These are phyloP conservation scores for Spathaspora arborariae DNA, from an alignment of 805 yeast species.

Conservation along the genomic window DNA sequence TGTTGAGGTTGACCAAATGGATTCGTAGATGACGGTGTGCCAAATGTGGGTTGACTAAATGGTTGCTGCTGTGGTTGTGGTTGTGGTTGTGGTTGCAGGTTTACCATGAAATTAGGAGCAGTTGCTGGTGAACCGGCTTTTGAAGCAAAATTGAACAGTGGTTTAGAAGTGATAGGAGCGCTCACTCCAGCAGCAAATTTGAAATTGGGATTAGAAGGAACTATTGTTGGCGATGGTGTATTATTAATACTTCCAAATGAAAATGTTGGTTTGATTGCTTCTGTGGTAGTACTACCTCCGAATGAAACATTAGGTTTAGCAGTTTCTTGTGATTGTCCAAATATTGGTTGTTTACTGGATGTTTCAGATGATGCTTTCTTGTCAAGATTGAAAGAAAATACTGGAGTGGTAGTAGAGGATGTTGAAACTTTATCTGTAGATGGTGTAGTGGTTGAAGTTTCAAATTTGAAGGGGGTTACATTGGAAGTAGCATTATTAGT, in stretches of 20 bases:
- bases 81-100: slow-evolving; percentile 5
- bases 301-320: slow-evolving; percentile 1
- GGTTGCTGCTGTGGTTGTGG: not conserved
- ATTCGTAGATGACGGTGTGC: not conserved
- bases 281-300: not conserved
- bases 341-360: slow-evolving; percentile 6
- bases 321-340: slow-evolving; percentile 5
- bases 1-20: not conserved
- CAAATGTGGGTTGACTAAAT: not conserved
- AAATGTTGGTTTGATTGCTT: slow-evolving; percentile 6
- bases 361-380: not conserved
- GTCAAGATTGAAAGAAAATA: slow-evolving; percentile 11
- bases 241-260: slow-evolving; percentile 5
- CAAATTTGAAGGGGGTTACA: not conserved
- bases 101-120: not conserved
- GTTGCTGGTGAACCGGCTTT: not conserved
- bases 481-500: not conserved
- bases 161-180: slow-evolving; percentile 6
- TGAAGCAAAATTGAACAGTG: slow-evolving; percentile 10
- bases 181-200: slow-evolving; percentile 11
- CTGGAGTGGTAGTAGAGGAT: slow-evolving; percentile 1
- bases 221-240: not conserved
- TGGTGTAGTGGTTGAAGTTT: not conserved
- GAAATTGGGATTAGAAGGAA: slow-evolving; percentile 5
- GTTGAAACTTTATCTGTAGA: not conserved